Conservation (phyloP, 2,329 filamentous ascomycete genomes). For the Pseudocercospora musae region DNA sequence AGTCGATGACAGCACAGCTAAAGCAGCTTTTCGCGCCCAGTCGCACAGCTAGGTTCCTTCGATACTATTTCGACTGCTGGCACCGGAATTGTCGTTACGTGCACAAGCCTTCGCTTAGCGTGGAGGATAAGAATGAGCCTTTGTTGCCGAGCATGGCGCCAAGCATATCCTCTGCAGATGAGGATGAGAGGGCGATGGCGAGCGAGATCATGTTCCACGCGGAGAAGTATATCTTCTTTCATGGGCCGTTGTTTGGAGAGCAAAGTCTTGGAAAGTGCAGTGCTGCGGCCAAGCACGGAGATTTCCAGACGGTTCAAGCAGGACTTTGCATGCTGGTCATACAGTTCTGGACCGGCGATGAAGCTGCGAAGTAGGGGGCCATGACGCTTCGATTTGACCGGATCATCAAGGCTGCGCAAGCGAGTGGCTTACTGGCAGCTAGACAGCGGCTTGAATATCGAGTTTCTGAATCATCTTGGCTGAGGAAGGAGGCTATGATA, state of each 20-base stretch:
- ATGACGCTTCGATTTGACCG: constrained; percentile 7
- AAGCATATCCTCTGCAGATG: constrained; percentile 10
- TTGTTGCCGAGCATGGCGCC: constrained; percentile 1
- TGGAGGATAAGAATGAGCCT: neutral
- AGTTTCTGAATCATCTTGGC: constrained; percentile 9
- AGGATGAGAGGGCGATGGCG: constrained; percentile 9
- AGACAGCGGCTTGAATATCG: constrained; percentile 14
- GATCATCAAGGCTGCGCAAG: constrained; percentile 2
- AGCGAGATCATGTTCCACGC: constrained; percentile 7
- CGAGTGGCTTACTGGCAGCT: neutral
- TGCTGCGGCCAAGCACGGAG: neutral
- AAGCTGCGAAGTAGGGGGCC: constrained; percentile 1
- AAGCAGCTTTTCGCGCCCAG: constrained; percentile 6
- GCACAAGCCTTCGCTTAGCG: constrained; percentile 7
- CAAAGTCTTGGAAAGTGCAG: neutral
- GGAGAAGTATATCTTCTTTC: constrained; percentile 6
- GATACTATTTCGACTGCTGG: constrained; percentile 12
- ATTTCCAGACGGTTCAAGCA: constrained; percentile 7
- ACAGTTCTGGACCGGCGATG: constrained; percentile 9
- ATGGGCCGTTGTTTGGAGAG: neutral
- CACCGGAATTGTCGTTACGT: constrained; percentile 7
- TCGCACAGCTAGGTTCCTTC: neutral
- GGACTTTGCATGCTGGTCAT: constrained; percentile 8
- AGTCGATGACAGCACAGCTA: neutral
- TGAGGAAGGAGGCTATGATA: constrained; percentile 11